These are phyloP conservation scores for Spirogloea muscicola DNA, from an alignment of 139 green algal species.

Conservation along the genomic window DNA sequence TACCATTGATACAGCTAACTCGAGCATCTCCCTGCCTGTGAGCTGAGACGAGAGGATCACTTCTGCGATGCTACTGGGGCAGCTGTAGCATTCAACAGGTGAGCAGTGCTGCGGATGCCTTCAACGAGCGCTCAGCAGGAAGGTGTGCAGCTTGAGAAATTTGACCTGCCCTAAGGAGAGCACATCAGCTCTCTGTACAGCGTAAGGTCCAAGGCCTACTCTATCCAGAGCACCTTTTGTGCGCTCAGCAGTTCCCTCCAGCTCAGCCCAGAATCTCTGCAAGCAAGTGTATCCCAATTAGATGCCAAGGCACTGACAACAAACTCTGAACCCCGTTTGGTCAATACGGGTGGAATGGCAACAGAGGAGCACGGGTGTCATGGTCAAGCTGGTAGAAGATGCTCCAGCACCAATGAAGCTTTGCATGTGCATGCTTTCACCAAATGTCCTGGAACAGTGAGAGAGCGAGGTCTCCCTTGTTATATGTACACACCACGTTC, in stretches of 20 bases:
- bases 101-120: not conserved
- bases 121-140: too few relatives aligned
- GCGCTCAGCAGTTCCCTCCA: not conserved
- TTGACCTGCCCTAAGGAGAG: conserved; percentile 23
- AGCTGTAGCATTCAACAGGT: not conserved
- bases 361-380: too few relatives aligned
- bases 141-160: too few relatives aligned
- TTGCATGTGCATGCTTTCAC: not conserved
- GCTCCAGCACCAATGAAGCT: not conserved
- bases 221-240: not conserved
- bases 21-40: too few relatives aligned
- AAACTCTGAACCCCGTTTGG: too few relatives aligned
- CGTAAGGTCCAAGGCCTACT: not conserved
- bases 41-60: too few relatives aligned
- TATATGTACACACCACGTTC: not conserved
- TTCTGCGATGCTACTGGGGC: not conserved
- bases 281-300: too few relatives aligned
- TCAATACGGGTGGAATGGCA: too few relatives aligned
- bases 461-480: not conserved
- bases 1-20: not conserved
- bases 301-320: too few relatives aligned
- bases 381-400: not conserved
- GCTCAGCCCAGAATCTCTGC: conserved; percentile 18
- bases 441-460: not conserved
- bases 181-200: not conserved